Percentiles rank a stretch among this genome's conserved stretches.
Evolutionary conservation across 306 rosid genomes (phyloP).

Genomic region (Elaeagnus macrophylla): DNA sequence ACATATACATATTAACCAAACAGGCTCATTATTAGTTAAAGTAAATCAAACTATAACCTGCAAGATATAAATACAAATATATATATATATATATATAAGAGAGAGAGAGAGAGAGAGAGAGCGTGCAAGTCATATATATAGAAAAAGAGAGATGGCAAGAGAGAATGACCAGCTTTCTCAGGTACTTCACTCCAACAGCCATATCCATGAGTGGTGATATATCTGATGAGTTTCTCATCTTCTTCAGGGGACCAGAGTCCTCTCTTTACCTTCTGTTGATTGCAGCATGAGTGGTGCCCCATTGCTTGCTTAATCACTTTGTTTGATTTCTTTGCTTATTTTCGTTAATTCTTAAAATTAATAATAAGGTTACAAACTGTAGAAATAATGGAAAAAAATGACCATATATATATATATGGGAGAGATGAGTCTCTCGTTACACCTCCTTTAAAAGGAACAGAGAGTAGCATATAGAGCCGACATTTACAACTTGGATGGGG

Average conservation of each 20-base stretch:
- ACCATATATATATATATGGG: no score
- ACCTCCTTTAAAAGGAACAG: neutral
- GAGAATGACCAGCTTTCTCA: slow-evolving; percentile 70
- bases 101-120: no score
- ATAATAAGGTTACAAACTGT: neutral
- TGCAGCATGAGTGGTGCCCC: slow-evolving; percentile 96
- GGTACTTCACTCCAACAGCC: slow-evolving; percentile 97
- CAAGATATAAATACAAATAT: no score
- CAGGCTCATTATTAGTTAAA: neutral
- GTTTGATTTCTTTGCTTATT: neutral
- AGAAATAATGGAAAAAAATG: neutral
- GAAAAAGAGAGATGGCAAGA: no score
- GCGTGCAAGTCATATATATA: no score
- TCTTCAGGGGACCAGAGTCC: slow-evolving; percentile 95
- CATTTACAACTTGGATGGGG: neutral
- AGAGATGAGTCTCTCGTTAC: no score
- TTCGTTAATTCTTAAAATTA: no score
- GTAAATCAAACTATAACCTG: neutral
- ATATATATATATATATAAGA: no score
- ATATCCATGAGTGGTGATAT: slow-evolving; percentile 75
- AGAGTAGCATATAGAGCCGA: neutral
- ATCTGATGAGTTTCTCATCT: slow-evolving; percentile 77
- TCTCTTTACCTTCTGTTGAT: slow-evolving; percentile 83
- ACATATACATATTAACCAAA: no score
- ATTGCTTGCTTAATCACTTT: neutral